A percentile compares a stretch with the other conserved stretches of the same genome.
Conservation (phyloP, 352 stramenopile genomes). For the Phytopythium montanum region DNA sequence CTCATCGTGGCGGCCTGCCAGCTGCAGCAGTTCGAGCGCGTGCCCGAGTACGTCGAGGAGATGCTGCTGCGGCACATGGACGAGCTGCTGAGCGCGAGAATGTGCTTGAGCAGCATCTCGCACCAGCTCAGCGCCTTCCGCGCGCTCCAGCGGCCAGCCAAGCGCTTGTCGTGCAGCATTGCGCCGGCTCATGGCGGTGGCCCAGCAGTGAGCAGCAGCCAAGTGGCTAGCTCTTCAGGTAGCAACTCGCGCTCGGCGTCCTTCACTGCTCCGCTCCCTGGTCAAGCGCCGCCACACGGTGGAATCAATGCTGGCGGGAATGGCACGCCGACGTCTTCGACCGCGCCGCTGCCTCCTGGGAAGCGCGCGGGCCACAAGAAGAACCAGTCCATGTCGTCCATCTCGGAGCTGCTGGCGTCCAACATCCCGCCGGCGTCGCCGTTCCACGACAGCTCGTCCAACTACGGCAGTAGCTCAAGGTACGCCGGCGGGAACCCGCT, state of each 20-base stretch:
- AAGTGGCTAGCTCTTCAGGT: conserved; percentile 23
- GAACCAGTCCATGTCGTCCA: conserved; percentile 87
- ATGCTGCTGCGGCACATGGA: conserved; percentile 62
- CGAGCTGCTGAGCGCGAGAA: conserved; percentile 64
- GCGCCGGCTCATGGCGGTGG: conserved; percentile 20
- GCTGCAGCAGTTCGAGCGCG: conserved; percentile 72
- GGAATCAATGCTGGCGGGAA: conserved; percentile 15
- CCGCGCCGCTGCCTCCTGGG: conserved; percentile 20
- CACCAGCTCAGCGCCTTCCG: conserved; percentile 72
- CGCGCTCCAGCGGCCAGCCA: conserved; percentile 39
- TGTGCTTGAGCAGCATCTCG: conserved; percentile 71
- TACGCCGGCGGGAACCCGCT: conserved; percentile 9
- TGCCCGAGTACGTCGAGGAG: conserved; percentile 73
- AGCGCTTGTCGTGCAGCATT: conserved; percentile 16
- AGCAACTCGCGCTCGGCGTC: conserved; percentile 39
- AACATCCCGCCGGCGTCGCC: conserved; percentile 36
- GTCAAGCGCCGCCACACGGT: background rate
- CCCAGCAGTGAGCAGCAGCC: conserved; percentile 19
- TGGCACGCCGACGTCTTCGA: conserved; percentile 27
- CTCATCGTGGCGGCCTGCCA: conserved; percentile 72
- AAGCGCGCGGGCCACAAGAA: conserved; percentile 85
- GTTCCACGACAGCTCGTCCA: conserved; percentile 53
- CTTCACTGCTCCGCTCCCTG: conserved; percentile 26
- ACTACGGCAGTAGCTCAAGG: conserved; percentile 26
- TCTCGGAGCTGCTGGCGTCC: conserved; percentile 77